Evolutionary conservation across 140 eudicot genomes (phyloP).

Genomic region (Oenanthe javanica): DNA sequence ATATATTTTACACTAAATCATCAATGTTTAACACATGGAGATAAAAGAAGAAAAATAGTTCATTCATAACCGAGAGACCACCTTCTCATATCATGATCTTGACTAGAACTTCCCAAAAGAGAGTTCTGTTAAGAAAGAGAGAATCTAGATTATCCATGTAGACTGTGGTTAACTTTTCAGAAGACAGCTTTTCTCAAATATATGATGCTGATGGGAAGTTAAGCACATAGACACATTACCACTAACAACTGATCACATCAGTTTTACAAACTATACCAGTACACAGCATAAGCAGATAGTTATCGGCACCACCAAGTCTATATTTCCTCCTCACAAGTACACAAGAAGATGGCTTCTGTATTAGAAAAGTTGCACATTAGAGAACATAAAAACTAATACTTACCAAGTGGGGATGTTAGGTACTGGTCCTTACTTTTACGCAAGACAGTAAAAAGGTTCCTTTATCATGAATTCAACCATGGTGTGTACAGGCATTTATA

Average conservation of each 20-base stretch:
- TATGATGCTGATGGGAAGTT: too few species aligned
- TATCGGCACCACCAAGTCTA: neutral
- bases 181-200: too few species aligned
- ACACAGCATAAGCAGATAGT: neutral
- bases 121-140: neutral
- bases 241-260: too few species aligned
- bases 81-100: neutral
- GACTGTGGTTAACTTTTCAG: too few species aligned
- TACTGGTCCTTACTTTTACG: neutral
- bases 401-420: neutral
- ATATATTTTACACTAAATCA: neutral
- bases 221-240: too few species aligned
- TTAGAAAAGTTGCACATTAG: neutral
- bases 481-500: neutral
- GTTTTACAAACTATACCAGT: neutral
- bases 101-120: neutral
- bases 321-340: neutral
- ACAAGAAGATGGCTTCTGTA: neutral
- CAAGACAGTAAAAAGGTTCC: neutral
- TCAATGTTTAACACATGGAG: neutral
- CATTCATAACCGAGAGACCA: neutral
- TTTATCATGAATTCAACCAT: neutral
- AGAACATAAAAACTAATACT: neutral
- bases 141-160: neutral
- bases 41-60: neutral